A percentile compares a stretch with the other conserved stretches of the same genome.
phyloP scores from a whole-genome alignment of 139 green algal genomes.

The Monoraphidium neglectum region DNA sequence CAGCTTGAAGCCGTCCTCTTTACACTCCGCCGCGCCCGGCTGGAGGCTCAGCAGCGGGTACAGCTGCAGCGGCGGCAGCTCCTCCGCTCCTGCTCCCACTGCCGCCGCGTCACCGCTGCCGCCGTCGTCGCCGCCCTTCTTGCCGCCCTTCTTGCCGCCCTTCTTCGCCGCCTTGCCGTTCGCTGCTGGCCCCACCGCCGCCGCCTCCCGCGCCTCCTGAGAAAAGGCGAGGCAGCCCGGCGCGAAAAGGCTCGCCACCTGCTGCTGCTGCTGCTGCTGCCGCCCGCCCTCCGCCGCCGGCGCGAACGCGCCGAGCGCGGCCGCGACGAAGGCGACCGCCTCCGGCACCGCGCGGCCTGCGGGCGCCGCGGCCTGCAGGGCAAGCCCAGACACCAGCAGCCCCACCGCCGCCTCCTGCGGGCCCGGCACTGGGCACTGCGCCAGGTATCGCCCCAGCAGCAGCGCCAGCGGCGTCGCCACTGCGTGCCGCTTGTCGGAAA shows the following conservation, averaged over 20 bases:
- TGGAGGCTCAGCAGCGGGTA: constrained; percentile 26
- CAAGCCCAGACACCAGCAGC: constrained; percentile 53
- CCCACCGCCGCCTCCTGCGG: constrained; percentile 32
- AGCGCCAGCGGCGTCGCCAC: constrained; percentile 77
- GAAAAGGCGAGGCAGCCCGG: constrained; percentile 13
- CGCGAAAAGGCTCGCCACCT: constrained; percentile 18
- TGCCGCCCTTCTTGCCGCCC: too few relatives aligned
- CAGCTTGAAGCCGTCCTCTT: constrained; percentile 31
- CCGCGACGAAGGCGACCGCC: constrained; percentile 56
- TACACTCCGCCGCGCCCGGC: constrained; percentile 2
- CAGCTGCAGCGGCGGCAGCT: constrained; percentile 24
- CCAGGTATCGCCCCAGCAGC: constrained; percentile 50
- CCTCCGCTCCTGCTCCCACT: neutral
- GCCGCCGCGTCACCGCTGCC: constrained; percentile 10
- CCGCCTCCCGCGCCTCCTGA: too few relatives aligned
- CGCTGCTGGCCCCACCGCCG: too few relatives aligned
- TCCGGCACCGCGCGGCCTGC: constrained; percentile 65
- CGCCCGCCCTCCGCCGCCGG: neutral
- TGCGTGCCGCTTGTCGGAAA: constrained; percentile 81
- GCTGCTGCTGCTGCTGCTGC: constrained; percentile 19
- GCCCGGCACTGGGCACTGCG: constrained; percentile 33
- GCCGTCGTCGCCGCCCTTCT: neutral
- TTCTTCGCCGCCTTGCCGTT: too few relatives aligned
- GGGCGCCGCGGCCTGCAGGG: constrained; percentile 46
- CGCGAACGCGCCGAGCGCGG: constrained; percentile 39